Percentiles rank a stretch among this genome's conserved stretches.
Evolutionary conservation across 176 grass and related monocot species (phyloP).

Genomic region (Elaeis guineensis): DNA sequence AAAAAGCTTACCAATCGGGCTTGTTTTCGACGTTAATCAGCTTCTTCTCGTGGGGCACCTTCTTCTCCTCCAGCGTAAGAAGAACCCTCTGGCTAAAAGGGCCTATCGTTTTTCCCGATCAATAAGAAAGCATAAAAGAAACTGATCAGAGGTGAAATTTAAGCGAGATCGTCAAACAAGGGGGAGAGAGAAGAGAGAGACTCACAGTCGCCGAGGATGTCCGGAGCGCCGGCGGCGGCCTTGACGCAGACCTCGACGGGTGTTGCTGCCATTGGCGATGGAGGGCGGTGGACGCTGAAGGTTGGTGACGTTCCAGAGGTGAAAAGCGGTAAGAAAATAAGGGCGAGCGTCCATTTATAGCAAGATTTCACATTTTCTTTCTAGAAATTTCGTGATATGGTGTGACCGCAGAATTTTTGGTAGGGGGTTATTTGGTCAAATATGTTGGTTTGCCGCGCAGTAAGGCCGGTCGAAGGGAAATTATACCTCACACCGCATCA

Average conservation of each 20-base stretch:
- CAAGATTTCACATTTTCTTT: no score
- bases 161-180: neutral
- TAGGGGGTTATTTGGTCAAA: no score
- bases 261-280: slow-evolving; percentile 1
- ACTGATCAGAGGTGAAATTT: neutral
- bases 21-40: slow-evolving; percentile 64
- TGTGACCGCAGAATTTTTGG: no score
- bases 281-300: no score
- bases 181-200: neutral
- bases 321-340: no score
- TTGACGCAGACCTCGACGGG: slow-evolving; percentile 63
- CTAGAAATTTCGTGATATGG: no score
- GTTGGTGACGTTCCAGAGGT: no score
- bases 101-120: slow-evolving; percentile 22
- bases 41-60: slow-evolving; percentile 60
- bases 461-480: no score
- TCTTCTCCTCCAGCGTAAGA: slow-evolving; percentile 87
- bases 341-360: no score
- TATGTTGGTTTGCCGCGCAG: no score
- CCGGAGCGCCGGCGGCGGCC: slow-evolving; percentile 50
- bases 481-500: no score
- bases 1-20: slow-evolving; percentile 49
- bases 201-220: slow-evolving; percentile 66
- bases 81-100: slow-evolving; percentile 78
- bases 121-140: neutral